phyloP scores from a whole-genome alignment of 23 red algal genomes.

The Gracilaria domingensis region DNA sequence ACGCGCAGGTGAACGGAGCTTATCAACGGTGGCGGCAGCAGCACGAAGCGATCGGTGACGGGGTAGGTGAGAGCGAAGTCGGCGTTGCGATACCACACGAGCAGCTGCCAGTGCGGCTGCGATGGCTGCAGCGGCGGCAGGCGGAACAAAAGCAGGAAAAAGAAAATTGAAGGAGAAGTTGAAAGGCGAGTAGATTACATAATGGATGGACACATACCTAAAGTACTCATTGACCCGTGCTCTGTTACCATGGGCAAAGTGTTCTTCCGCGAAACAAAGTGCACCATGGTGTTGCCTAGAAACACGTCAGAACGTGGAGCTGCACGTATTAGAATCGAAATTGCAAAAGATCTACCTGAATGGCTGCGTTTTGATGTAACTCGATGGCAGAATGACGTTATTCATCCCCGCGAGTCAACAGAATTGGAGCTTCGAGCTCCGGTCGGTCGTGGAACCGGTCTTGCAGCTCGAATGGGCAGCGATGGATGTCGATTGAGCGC shows the following conservation, averaged over 20 bases:
- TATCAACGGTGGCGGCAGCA: background rate
- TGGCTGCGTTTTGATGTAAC: conserved; percentile 52
- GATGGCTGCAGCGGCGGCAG: background rate
- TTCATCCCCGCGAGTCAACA: conserved; percentile 27
- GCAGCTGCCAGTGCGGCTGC: background rate
- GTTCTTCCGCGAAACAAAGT: conserved; percentile 16
- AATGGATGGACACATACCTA: conserved; percentile 8
- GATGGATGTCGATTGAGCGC: conserved; percentile 42
- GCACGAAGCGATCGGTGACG: background rate
- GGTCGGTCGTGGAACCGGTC: conserved; percentile 31
- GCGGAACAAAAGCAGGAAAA: background rate
- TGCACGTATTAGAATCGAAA: conserved; percentile 22
- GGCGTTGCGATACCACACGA: background rate
- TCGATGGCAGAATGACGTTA: conserved; percentile 21
- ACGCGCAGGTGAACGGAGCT: background rate
- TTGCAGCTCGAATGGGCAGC: conserved; percentile 16
- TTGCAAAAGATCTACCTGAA: conserved; percentile 15
- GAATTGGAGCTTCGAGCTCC: conserved; percentile 12
- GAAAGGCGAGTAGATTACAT: background rate
- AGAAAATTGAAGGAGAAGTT: background rate
- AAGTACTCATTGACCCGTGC: conserved; percentile 32
- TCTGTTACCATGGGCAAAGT: conserved; percentile 33
- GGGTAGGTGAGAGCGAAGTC: background rate
- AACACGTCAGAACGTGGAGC: conserved; percentile 29
- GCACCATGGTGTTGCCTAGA: background rate